phyloP scores from a whole-genome alignment of 1,139 yeast species.

The Lodderomyces jiufengensis region DNA sequence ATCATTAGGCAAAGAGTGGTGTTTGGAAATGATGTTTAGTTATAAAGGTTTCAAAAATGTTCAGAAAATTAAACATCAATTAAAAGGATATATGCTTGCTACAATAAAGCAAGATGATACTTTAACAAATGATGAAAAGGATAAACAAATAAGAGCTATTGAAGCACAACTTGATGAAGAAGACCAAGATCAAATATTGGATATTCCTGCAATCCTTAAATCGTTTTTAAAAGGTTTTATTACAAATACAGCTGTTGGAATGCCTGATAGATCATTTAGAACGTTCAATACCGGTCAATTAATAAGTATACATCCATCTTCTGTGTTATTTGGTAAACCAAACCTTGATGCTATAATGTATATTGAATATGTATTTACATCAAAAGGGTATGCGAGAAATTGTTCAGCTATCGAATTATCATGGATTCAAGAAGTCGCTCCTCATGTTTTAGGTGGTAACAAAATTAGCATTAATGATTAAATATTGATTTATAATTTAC shows the following conservation, averaged over 20 bases:
- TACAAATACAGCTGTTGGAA: slow-evolving; percentile 85
- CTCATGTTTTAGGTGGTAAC: slow-evolving; percentile 53
- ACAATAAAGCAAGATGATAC: slow-evolving; percentile 40
- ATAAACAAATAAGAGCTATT: slow-evolving; percentile 24
- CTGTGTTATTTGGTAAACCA: slow-evolving; percentile 75
- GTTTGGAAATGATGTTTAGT: slow-evolving; percentile 71
- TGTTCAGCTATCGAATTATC: slow-evolving; percentile 79
- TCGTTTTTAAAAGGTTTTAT: slow-evolving; percentile 80
- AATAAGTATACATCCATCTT: slow-evolving; percentile 89
- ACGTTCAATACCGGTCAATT: slow-evolving; percentile 78
- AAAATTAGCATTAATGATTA: slow-evolving; percentile 21
- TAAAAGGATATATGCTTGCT: slow-evolving; percentile 63
- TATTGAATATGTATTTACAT: slow-evolving; percentile 88
- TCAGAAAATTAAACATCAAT: slow-evolving; percentile 68
- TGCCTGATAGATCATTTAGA: slow-evolving; percentile 91
- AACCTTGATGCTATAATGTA: slow-evolving; percentile 87
- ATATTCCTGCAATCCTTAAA: slow-evolving; percentile 62
- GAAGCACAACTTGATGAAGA: slow-evolving; percentile 24
- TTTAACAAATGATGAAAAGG: slow-evolving; percentile 25
- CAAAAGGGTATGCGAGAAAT: slow-evolving; percentile 87
- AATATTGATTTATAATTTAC: slow-evolving; percentile 40
- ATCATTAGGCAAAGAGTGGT: slow-evolving; percentile 68
- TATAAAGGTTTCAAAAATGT: slow-evolving; percentile 81
- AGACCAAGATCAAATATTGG: slow-evolving; percentile 29
- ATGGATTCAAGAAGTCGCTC: slow-evolving; percentile 87